Base-by-base conservation (phyloP, 2,329 filamentous ascomycete species). In the Pyrenophora seminiperda region DNA sequence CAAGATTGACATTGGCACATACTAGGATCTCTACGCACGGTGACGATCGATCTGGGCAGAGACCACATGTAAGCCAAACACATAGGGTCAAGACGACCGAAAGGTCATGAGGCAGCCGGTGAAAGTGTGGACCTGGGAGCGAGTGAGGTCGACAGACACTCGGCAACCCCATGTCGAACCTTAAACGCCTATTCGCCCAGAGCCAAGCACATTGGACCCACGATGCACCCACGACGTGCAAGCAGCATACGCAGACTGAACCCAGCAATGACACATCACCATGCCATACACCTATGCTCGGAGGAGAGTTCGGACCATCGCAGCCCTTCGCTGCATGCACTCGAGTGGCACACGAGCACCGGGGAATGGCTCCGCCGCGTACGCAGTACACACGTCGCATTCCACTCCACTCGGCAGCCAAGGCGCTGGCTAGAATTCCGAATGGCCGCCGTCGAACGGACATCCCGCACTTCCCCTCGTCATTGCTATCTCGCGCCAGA, bases 401-500 rank as follows among this genome's bases (percentile, higher is more conserved):
- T 19, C 17, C 27, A 18, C 22, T 34, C 20, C 44, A 33, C 31
- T 7, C 31, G 37, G 24, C 22, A 31, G 33, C 19, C 53, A 36
- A 49, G 52, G 52, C 47, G 50, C 37, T 33, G 41, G 17, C 33
- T 43, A n/a, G 33, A 45, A 14, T 20, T 11, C 22, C 36, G 33
- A 45, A 14, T 20, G 17, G 34, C 36, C 30, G 30, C 41, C 45
- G 30, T 33, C 11, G 14, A 15, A 5, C 17, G 32, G 10, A 30
- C 5, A 50, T 19, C 52, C 53, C 57, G 48, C 18, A 38, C 15
- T 7, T 42, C 50, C 52, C 43, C 53, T 29, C 59, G 54, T 66
- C 58, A 59, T 55, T 37, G 53, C 20, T 41, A 50, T 54, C 47
- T 58, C 56, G 50, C 52, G 24, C 42, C 33, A 39, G 36, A 13